phyloP scores from a whole-genome alignment of 192 early-diverging fungal species.

The Coemansia reversa region DNA sequence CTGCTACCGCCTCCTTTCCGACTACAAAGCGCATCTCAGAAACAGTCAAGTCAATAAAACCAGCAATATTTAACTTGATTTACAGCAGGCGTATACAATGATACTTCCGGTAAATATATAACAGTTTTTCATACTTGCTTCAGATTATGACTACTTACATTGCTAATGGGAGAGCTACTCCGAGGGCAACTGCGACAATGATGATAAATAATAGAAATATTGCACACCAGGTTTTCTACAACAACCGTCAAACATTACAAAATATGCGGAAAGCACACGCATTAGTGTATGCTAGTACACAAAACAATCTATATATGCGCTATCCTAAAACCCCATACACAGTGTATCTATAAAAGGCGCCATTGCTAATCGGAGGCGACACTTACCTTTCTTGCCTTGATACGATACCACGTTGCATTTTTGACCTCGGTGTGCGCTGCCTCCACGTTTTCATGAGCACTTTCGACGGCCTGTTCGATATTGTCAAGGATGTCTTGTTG shows the following conservation, averaged over 20 bases:
- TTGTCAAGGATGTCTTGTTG: constrained; percentile 53
- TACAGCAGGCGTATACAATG: not conserved
- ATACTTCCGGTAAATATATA: not conserved
- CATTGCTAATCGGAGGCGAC: not conserved
- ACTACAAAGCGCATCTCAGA: not conserved
- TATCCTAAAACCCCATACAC: not conserved
- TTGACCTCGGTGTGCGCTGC: constrained; percentile 27
- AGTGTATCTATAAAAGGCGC: too few species aligned
- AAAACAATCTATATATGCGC: not conserved
- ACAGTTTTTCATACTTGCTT: not conserved
- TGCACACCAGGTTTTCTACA: constrained; percentile 50
- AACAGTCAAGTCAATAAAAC: not conserved
- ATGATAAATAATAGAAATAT: constrained; percentile 34
- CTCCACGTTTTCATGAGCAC: constrained; percentile 27
- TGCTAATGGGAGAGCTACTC: constrained; percentile 38
- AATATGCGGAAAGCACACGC: not conserved
- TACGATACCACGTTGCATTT: constrained; percentile 33
- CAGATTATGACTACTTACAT: constrained; percentile 30
- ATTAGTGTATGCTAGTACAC: not conserved
- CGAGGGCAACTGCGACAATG: constrained; percentile 37
- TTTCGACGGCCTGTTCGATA: constrained; percentile 49
- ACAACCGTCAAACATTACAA: not conserved
- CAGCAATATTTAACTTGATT: not conserved
- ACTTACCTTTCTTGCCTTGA: constrained; percentile 46
- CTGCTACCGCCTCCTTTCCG: constrained; percentile 12